These are phyloP conservation scores for Apiospora phragmitis DNA, from an alignment of 2,329 filamentous ascomycete genomes.

Conservation along the genomic window DNA sequence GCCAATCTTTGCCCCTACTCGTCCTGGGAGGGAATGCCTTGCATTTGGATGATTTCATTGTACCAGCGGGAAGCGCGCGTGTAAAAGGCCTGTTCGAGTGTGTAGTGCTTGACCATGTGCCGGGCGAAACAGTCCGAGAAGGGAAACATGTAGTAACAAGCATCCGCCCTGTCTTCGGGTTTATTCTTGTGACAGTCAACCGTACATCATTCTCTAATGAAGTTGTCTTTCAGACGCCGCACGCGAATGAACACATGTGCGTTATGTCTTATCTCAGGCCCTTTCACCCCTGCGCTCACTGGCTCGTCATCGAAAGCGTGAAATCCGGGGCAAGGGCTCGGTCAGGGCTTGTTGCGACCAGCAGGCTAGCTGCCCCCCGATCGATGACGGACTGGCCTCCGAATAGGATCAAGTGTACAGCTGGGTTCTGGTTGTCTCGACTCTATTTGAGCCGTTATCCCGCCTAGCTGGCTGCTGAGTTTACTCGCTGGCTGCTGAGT, in stretches of 20 bases:
- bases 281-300: background rate
- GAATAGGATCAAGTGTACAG: background rate
- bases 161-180: background rate
- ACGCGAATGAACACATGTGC: background rate
- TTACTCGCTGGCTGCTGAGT: conserved; percentile 1
- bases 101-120: background rate
- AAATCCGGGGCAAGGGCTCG: conserved; percentile 4
- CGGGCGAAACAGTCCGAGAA: background rate
- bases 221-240: background rate
- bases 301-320: conserved; percentile 1
- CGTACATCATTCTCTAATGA: background rate
- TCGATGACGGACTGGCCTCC: background rate
- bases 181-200: conserved; percentile 1
- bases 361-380: background rate
- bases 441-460: conserved; percentile 3
- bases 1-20: background rate
- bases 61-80: conserved; percentile 4
- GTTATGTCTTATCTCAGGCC: conserved; percentile 9
- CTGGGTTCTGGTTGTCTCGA: background rate
- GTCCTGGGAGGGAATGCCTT: background rate
- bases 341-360: conserved; percentile 1
- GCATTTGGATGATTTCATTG: background rate
- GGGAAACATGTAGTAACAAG: background rate
- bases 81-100: background rate
- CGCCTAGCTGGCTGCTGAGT: background rate